phyloP scores from a whole-genome alignment of 805 yeast genomes.

The Wickerhamomyces xylosicus region DNA sequence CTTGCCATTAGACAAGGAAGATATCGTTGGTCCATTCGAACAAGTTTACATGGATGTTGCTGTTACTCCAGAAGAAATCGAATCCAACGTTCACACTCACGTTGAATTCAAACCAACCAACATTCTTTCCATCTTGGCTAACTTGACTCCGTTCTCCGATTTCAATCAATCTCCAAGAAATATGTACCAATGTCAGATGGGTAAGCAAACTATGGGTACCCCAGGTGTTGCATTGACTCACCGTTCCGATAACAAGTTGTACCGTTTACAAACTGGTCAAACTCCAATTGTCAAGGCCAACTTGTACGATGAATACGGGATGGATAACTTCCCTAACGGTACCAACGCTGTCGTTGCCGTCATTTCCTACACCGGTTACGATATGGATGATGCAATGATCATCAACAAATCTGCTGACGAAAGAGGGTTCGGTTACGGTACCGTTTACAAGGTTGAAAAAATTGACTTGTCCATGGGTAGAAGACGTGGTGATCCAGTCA shows the following conservation, averaged over 20 bases:
- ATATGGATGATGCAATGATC: conserved; percentile 99
- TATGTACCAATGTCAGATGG: conserved; percentile 99
- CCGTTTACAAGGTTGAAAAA: conserved; percentile 90
- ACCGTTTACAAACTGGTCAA: conserved; percentile 90
- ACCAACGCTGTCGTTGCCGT: conserved; percentile 98
- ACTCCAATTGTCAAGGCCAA: conserved; percentile 94
- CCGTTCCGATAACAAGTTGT: conserved; percentile 90
- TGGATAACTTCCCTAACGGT: conserved; percentile 98
- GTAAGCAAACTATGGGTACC: conserved; percentile 99
- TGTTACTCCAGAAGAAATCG: conserved; percentile 86
- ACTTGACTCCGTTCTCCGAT: conserved; percentile 95
- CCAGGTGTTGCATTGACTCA: conserved; percentile 93
- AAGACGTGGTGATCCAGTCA: conserved; percentile 87
- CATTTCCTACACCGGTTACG: conserved; percentile 96
- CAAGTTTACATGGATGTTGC: conserved; percentile 97
- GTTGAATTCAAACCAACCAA: conserved; percentile 95
- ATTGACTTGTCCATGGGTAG: conserved; percentile 70
- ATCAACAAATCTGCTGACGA: conserved; percentile 95
- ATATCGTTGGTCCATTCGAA: conserved; percentile 93
- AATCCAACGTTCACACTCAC: conserved; percentile 72
- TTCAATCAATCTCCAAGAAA: conserved; percentile 99
- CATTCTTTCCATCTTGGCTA: conserved; percentile 88
- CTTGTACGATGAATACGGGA: conserved; percentile 89
- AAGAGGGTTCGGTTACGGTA: conserved; percentile 96
- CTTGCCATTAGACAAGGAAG: conserved; percentile 73